phyloP scores from a whole-genome alignment of 139 green algal species.

The Chlorella sp. region DNA sequence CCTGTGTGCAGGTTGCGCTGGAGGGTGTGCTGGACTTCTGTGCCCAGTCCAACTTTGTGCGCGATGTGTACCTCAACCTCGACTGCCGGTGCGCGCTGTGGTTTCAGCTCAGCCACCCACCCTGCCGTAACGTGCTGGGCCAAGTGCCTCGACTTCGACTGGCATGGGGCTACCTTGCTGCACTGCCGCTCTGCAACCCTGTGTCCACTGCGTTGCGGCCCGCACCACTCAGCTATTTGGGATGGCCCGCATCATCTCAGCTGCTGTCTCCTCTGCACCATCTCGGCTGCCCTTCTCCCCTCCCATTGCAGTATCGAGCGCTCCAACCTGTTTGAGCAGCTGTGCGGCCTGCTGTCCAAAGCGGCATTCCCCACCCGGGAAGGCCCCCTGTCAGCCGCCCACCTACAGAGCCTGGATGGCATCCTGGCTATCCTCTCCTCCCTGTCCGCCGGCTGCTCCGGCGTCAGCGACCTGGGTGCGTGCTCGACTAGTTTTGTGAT shows the following conservation, averaged over 20 bases:
- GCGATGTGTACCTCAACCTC: constrained; percentile 90
- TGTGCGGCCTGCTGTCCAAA: constrained; percentile 80
- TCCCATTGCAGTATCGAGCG: constrained; percentile 61
- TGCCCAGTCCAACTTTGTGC: constrained; percentile 85
- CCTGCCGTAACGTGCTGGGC: no score
- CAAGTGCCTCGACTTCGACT: no score
- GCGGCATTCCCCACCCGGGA: constrained; percentile 84
- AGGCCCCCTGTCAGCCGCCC: constrained; percentile 69
- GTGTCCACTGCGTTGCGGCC: no score
- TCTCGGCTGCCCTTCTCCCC: not conserved
- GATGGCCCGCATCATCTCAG: no score
- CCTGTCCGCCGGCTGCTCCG: constrained; percentile 40
- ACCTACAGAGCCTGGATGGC: constrained; percentile 90
- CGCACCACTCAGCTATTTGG: no score
- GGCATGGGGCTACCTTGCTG: no score
- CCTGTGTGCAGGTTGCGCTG: constrained; percentile 60
- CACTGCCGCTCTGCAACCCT: not conserved
- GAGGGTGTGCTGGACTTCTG: constrained; percentile 95
- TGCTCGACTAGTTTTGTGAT: not conserved
- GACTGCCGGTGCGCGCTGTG: constrained; percentile 81
- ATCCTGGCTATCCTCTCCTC: constrained; percentile 85
- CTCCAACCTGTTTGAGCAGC: constrained; percentile 88
- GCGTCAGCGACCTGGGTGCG: constrained; percentile 21
- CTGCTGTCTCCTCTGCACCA: no score
- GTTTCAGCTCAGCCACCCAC: no score